Evolutionary conservation across 1,284 basidiomycete genomes (phyloP), one percentile per base, ranked within the genome.

Genomic region (Sanghuangporus sanghuang): DNA sequence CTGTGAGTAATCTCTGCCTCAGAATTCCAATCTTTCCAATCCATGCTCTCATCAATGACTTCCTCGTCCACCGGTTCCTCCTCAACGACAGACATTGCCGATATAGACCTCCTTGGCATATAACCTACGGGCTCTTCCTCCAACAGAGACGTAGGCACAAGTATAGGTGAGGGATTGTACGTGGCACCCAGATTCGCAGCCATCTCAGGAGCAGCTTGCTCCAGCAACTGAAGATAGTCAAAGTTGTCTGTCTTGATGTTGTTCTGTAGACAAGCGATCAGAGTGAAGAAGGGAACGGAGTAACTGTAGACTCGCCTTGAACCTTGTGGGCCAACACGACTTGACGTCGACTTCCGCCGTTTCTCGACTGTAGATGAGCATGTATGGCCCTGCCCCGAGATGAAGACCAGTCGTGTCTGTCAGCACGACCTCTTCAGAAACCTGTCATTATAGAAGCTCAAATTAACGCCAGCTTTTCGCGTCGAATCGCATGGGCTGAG

Each of bases 371-470:
- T 92, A 92, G 42, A 92, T 73, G 23, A 92, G 75, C 68, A 91
- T 74, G 72, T 87, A 90, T 0, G 90, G 89, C 0, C 90, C 90
- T 11, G 88, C 86, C 16, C 83, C 81, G 6, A 91, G 79, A 69
- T 90, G 89, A 21, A 91, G 73, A 0, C 90, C 90, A 1, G 82
- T 78, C 3, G 83, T 74, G 66, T 92, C 90, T 6, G 79, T 82
- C 18, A 91, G 74, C 6, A 90, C 89, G 0, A 76, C 77, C 40
- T 85, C 84, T 69, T 90, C 89, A 0, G 86, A 72, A 3, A 89
- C 89, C 89, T 91, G 66, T 40, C 27, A 38, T 5, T 49, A 42
- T 62, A 18, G 44, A 46, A 52, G 27, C 27, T 32, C 27, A 32
- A 32, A 32, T 32, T 32, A 32, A 35, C 16, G 16, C 16, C 8